phyloP scores from a whole-genome alignment of 768 basidiomycete species.

The Amylocystis lapponica region DNA sequence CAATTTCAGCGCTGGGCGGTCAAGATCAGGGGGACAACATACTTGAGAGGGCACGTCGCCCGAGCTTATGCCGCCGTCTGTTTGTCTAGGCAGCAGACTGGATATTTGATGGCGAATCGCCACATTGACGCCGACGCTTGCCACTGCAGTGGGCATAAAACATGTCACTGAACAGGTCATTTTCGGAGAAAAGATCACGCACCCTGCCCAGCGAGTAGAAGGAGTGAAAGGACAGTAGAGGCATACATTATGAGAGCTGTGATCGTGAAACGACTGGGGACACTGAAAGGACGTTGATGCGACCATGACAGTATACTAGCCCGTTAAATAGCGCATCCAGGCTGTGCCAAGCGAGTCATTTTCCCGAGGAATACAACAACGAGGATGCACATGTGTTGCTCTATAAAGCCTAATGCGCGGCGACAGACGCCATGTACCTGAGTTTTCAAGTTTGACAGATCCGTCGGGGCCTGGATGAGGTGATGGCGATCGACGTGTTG shows the following conservation, averaged over 20 bases:
- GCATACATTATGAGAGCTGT: slow-evolving; percentile 11
- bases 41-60: slow-evolving; percentile 5
- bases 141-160: neutral
- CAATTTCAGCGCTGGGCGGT: neutral
- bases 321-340: too few relatives aligned
- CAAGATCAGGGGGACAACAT: neutral
- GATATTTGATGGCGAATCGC: neutral
- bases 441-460: too few relatives aligned
- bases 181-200: neutral
- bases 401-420: too few relatives aligned
- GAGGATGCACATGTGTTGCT: too few relatives aligned
- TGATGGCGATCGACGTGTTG: too few relatives aligned
- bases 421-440: too few relatives aligned
- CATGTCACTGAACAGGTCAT: neutral
- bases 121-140: slow-evolving; percentile 1
- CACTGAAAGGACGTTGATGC: too few relatives aligned
- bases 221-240: slow-evolving; percentile 5
- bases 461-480: too few relatives aligned
- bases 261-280: too few relatives aligned
- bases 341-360: too few relatives aligned
- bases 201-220: slow-evolving; percentile 11
- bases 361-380: too few relatives aligned
- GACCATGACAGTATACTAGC: too few relatives aligned
- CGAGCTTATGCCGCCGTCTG: slow-evolving; percentile 2
- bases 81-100: slow-evolving; percentile 4